phyloP scores from a whole-genome alignment of 495 filamentous ascomycete genomes.

The Hypoxylon lienhwacheense region DNA sequence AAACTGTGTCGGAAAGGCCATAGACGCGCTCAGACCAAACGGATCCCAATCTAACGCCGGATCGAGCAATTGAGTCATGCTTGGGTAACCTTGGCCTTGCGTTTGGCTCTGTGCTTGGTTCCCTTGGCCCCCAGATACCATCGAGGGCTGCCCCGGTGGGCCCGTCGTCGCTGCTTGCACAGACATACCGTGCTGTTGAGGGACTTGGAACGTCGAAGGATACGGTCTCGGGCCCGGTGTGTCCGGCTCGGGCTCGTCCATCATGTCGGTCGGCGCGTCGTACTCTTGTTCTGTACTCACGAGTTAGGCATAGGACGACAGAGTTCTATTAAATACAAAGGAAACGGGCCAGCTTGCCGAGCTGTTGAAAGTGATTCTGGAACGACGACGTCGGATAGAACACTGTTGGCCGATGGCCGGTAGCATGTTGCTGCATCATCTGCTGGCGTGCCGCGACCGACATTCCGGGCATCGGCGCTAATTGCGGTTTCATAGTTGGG shows the following conservation, averaged over 20 bases:
- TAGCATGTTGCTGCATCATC: constrained; percentile 42
- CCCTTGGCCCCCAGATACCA: constrained; percentile 31
- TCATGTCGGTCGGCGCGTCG: constrained; percentile 92
- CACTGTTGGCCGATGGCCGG: constrained; percentile 42
- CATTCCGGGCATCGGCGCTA: constrained; percentile 51
- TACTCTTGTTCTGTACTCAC: constrained; percentile 96
- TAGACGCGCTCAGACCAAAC: constrained; percentile 86
- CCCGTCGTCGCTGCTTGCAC: constrained; percentile 47
- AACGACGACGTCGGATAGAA: constrained; percentile 81
- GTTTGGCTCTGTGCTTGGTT: constrained; percentile 44
- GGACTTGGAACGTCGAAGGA: constrained; percentile 44
- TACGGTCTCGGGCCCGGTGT: constrained; percentile 72
- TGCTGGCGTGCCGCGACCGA: constrained; percentile 42
- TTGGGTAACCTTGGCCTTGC: constrained; percentile 51
- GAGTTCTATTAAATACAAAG: constrained; percentile 63
- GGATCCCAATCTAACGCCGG: constrained; percentile 86
- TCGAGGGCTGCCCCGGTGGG: constrained; percentile 42
- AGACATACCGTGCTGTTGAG: constrained; percentile 43
- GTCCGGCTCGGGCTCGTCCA: constrained; percentile 77
- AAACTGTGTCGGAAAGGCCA: constrained; percentile 92
- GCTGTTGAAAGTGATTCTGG: constrained; percentile 93
- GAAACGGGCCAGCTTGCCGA: constrained; percentile 83
- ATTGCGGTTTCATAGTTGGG: constrained; percentile 45
- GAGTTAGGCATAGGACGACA: constrained; percentile 81
- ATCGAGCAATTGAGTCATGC: constrained; percentile 72